Conservation (phyloP, 345 rosid genomes). For the Orychophragmus violaceus region DNA sequence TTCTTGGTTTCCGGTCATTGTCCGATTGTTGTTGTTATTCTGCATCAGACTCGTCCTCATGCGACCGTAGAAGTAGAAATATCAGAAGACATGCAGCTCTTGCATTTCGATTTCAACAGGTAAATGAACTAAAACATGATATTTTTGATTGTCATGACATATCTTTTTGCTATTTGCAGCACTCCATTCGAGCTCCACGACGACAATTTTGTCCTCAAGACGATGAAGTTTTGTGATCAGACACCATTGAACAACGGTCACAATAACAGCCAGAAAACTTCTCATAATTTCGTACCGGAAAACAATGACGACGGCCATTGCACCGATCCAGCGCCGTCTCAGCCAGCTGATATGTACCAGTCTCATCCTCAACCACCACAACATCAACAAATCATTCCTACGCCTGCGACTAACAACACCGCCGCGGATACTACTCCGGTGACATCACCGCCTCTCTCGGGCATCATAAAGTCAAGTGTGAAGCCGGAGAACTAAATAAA, state of each 20-base stretch:
- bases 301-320: constrained; percentile 54
- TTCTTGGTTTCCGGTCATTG: neutral
- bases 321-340: constrained; percentile 37
- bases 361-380: constrained; percentile 19
- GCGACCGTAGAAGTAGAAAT: constrained; percentile 99
- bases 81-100: constrained; percentile 99
- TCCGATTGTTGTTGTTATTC: neutral
- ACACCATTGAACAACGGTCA: constrained; percentile 35
- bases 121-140: constrained; percentile 18
- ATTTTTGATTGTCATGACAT: neutral
- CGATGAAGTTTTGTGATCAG: constrained; percentile 75
- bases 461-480: constrained; percentile 56
- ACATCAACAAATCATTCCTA: constrained; percentile 30
- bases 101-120: constrained; percentile 98
- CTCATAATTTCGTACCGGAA: constrained; percentile 25
- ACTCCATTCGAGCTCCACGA: constrained; percentile 99
- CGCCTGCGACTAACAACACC: constrained; percentile 26
- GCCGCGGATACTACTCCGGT: constrained; percentile 18
- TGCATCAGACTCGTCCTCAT: constrained; percentile 81
- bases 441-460: constrained; percentile 56
- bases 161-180: constrained; percentile 37
- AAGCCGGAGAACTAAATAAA: constrained; percentile 71
- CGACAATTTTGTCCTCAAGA: constrained; percentile 92
- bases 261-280: constrained; percentile 14
- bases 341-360: constrained; percentile 28